Base-by-base conservation (phyloP, 495 filamentous ascomycete species). In the Podospora appendiculata region DNA sequence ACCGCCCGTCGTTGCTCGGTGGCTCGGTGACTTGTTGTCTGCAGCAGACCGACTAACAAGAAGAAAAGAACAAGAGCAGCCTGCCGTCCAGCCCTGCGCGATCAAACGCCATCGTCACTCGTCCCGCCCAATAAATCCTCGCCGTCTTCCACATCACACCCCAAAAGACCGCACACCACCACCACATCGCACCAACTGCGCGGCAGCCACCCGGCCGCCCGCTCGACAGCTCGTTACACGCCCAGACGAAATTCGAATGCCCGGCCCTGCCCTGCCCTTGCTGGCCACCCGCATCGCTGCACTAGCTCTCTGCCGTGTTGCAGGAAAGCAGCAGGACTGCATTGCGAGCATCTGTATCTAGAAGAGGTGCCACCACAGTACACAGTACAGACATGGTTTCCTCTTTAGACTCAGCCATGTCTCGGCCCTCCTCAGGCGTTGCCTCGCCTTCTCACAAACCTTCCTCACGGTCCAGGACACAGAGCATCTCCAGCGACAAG, bases 401-500 rank as follows among this genome's bases (percentile, higher is more conserved):
- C 52, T 54, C 61, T 40, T 59, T 65, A 54, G 68, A 74, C 40
- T 55, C 65, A 55, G 57, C 60, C 61, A 55, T 66, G 63, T 68
- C 74, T 66, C 71, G 63, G 51, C 60, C 70, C 25, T 65, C 67
- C 36, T 68, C 71, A 48, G 60, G 59, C 57, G 46, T 70, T 47
- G 59, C 57, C 56, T 71, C 65, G 52, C 58, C 66, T 38, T 58
- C 66, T 17, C 70, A 68, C 47, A 63, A 57, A 52, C 66, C 69
- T 52, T 59, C 58, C 33, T 58, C 65, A 18, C 65, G 68, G 34
- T 73, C 71, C 19, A 63, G 73, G 52, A 64, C 74, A 11, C 75
- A 74, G 51, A 81, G 78, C 59, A 77, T 77, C 19, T 80, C 78
- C 36, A 80, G 77, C 67, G 78, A 81, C 62, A 62, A 71, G 41